A percentile compares a stretch with the other conserved stretches of the same genome.
These are phyloP conservation scores for Lithospermum erythrorhizon DNA, from an alignment of 257 asterid species.

Conservation along the genomic window DNA sequence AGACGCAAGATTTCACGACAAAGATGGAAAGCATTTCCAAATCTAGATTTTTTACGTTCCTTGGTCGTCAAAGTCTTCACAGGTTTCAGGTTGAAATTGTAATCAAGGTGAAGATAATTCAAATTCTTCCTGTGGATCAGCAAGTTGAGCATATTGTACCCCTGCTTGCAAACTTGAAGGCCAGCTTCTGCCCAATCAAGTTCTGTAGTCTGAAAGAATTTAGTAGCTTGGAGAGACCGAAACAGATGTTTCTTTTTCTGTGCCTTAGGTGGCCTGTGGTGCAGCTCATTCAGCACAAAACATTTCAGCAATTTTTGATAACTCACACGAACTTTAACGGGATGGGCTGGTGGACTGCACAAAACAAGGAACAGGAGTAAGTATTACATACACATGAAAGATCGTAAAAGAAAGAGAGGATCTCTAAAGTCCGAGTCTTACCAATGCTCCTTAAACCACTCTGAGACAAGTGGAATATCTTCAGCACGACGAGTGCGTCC, in stretches of 20 bases:
- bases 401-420: background rate
- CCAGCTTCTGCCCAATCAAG: constrained; percentile 99
- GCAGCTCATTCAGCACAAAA: constrained; percentile 92
- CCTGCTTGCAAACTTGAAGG: constrained; percentile 97
- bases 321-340: constrained; percentile 97
- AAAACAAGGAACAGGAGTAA: constrained; percentile 7
- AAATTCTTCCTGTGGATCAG: constrained; percentile 89
- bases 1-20: constrained; percentile 94
- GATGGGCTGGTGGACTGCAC: constrained; percentile 88
- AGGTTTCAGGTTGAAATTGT: constrained; percentile 92
- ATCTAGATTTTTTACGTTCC: constrained; percentile 94
- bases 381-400: background rate
- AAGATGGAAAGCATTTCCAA: constrained; percentile 97
- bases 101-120: constrained; percentile 92
- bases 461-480: constrained; percentile 97
- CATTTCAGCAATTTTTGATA: constrained; percentile 92
- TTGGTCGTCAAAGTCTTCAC: constrained; percentile 97
- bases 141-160: constrained; percentile 92
- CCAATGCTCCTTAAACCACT: constrained; percentile 99
- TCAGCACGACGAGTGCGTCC: constrained; percentile 99
- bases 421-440: constrained; percentile 18
- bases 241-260: constrained; percentile 94
- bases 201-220: constrained; percentile 92
- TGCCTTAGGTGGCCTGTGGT: constrained; percentile 98
- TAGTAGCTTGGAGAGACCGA: constrained; percentile 91